These are phyloP conservation scores for Colletotrichum phormii DNA, from an alignment of 2,329 filamentous ascomycete species.

Conservation along the genomic window DNA sequence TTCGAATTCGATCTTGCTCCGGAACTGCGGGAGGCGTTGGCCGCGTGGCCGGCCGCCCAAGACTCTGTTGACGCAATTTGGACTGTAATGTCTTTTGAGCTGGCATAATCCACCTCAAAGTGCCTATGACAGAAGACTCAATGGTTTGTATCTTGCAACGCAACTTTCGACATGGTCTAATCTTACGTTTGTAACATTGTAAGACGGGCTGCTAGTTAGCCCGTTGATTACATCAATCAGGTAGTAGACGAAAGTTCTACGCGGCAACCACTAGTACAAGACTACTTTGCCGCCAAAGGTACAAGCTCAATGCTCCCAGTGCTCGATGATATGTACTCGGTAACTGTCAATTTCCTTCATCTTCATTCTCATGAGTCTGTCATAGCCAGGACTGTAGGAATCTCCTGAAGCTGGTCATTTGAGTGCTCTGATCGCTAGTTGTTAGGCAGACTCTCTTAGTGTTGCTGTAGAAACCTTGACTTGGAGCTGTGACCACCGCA, in stretches of 20 bases:
- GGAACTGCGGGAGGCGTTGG: not conserved
- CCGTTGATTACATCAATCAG: no score
- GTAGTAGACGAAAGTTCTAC: no score
- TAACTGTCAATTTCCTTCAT: not conserved
- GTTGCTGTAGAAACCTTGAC: constrained; percentile 5
- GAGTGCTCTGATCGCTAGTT: no score
- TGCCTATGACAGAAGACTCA: no score
- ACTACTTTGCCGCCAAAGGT: no score
- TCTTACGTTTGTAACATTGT: no score
- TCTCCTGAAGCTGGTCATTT: not conserved
- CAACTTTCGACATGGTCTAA: no score
- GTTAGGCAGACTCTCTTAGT: not conserved
- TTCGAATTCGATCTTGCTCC: constrained; percentile 12
- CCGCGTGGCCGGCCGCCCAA: constrained; percentile 19
- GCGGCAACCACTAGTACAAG: no score
- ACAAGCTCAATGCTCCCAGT: no score
- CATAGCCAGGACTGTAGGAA: not conserved
- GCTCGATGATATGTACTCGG: not conserved
- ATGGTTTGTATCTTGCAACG: no score
- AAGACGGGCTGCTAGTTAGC: no score
- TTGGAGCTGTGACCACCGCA: not conserved
- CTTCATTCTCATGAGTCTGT: fast-evolving
- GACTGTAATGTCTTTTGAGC: not conserved
- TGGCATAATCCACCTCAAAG: no score
- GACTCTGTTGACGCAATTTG: constrained; percentile 21